Percentiles rank a stretch among this genome's conserved stretches.
Conservation (phyloP, 495 filamentous ascomycete genomes). For the Hypoxylon perforatum region DNA sequence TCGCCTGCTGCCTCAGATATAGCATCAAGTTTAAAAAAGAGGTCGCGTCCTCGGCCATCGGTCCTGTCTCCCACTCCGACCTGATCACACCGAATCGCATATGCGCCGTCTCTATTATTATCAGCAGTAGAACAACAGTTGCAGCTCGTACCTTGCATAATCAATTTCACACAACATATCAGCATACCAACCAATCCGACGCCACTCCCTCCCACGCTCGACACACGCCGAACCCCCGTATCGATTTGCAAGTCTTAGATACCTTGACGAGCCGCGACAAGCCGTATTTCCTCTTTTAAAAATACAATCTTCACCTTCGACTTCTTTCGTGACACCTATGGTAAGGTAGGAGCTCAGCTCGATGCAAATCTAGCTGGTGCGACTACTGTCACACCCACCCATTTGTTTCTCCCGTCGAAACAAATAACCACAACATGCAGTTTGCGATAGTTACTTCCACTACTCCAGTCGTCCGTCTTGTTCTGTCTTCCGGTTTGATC, state of each 20-base stretch:
- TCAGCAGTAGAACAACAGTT: constrained; percentile 37
- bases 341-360: constrained; percentile 48
- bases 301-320: constrained; percentile 3
- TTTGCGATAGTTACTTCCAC: constrained; percentile 54
- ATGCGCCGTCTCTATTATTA: constrained; percentile 20
- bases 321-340: constrained; percentile 43
- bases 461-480: constrained; percentile 68
- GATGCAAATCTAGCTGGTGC: constrained; percentile 51
- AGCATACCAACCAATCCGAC: constrained; percentile 37
- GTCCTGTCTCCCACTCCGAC: neutral
- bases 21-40: constrained; percentile 21
- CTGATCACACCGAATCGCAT: constrained; percentile 17
- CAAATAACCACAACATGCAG: constrained; percentile 63
- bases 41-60: neutral
- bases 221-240: constrained; percentile 26
- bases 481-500: constrained; percentile 66
- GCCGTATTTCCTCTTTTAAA: constrained; percentile 13
- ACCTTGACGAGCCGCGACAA: constrained; percentile 21
- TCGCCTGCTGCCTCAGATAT: constrained; percentile 34
- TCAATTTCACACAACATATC: constrained; percentile 13
- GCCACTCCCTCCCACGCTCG: constrained; percentile 5
- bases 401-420: constrained; percentile 47
- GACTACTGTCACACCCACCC: constrained; percentile 46
- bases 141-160: constrained; percentile 50
- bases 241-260: constrained; percentile 14